Conservation (phyloP, 495 filamentous ascomycete species). For the Aspergillus carlsbadensis region DNA sequence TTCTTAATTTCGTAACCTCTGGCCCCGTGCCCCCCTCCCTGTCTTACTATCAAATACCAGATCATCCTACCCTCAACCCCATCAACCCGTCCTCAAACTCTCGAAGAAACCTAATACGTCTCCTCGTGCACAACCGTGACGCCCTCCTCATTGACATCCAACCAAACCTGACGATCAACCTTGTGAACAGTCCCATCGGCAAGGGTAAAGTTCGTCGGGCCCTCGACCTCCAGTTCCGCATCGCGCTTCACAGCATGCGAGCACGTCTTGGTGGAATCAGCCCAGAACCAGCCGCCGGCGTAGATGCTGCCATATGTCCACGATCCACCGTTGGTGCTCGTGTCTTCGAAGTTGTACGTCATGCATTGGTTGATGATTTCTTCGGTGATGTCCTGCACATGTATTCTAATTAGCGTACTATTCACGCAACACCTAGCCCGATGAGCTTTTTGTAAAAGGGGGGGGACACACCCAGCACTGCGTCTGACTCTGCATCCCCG, state of each 20-base stretch:
- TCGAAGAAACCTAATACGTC: conserved; percentile 22
- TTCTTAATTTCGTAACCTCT: too few species aligned
- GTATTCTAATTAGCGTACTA: too few species aligned
- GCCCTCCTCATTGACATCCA: conserved; percentile 5
- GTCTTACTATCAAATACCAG: too few species aligned
- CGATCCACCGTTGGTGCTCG: conserved; percentile 8
- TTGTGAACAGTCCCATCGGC: conserved; percentile 3
- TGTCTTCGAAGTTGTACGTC: conserved; percentile 12
- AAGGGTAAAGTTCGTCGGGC: conserved; percentile 8
- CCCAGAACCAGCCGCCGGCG: conserved; percentile 16
- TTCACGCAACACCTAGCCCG: too few species aligned
- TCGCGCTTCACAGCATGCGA: conserved; percentile 14
- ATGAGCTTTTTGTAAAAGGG: too few species aligned
- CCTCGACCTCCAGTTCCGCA: not conserved
- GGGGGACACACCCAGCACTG: conserved; percentile 10
- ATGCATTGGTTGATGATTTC: conserved; percentile 18
- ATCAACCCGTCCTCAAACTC: too few species aligned
- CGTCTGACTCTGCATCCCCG: conserved; percentile 9
- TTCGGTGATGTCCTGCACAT: conserved; percentile 13
- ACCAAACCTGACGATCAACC: conserved; percentile 11
- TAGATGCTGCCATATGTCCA: conserved; percentile 13
- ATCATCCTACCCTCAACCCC: too few species aligned
- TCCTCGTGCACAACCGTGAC: conserved; percentile 3
- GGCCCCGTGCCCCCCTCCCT: too few species aligned
- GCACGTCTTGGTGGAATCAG: conserved; percentile 10